Base-by-base conservation (phyloP, 129 eudicot genomes). In the Apium graveolens region DNA sequence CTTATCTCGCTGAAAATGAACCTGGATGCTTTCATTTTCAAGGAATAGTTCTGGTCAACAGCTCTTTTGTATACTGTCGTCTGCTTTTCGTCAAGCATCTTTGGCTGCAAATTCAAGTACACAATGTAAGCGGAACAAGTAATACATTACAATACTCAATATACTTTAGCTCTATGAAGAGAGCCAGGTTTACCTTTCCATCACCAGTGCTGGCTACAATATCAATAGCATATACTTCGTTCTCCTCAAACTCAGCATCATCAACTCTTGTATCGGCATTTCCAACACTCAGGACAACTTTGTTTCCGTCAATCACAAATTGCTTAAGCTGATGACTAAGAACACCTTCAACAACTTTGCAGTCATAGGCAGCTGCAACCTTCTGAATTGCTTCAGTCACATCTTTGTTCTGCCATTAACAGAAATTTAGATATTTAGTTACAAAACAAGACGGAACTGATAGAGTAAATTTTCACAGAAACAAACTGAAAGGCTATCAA, bases 121-220 rank as follows among this genome's bases (percentile, higher is more conserved):
- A 8, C 39, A 11, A 24, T 3, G 44, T 29, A 74, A n/a, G 2
- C 2, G 37, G 11, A 48, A 39, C 11, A 32, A 34, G 65, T n/a
- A 9, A 2, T 12, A 66, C 11, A 55, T 44, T 27, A 13, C 21
- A 75, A 41, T 41, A 8, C 43, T 41, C 32, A 75, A 65, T 14
- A 45, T 2, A 11, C 44, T 39, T 31, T 27, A 27, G 35, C 55
- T n/a, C 57, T 44, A 73, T 43, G 4, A 26, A 73, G 20, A 73
- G 20, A 37, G 48, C 20, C 37, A 44, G 18, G 35, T 65, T 72
- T 85, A 89, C 97, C 90, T 92, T 92, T 78, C 97, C 97, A 70
- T 96, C 99, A 81, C 99, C 97, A n/a, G 97, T 90, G 85, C 97
- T 96, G 3, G 97, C 81, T 20, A 92, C 91, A 20, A 96, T 96